Conservation (phyloP, 1,284 basidiomycete species). For the Ustilago shanxiensis region DNA sequence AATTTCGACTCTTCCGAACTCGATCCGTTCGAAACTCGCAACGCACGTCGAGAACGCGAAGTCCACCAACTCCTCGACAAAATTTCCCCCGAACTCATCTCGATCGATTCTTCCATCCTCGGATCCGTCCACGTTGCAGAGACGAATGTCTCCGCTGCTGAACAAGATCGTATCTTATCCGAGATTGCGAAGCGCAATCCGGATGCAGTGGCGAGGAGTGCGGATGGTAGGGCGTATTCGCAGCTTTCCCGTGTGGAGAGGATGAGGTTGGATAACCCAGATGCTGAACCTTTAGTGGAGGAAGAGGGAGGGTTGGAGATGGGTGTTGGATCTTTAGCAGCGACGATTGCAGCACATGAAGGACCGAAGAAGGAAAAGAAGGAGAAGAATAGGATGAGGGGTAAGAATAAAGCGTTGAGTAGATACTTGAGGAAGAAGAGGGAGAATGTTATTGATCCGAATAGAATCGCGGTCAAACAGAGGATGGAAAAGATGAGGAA, state of each 20-base stretch:
- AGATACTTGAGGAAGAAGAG: slow-evolving; percentile 65
- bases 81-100: slow-evolving; percentile 94
- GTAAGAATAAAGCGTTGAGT: slow-evolving; percentile 64
- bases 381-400: slow-evolving; percentile 64
- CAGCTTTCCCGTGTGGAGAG: slow-evolving; percentile 60
- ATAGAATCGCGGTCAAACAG: slow-evolving; percentile 51
- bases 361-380: slow-evolving; percentile 29
- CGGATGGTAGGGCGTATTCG: slow-evolving; percentile 65
- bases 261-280: slow-evolving; percentile 55
- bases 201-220: slow-evolving; percentile 35
- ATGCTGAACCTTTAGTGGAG: slow-evolving; percentile 11
- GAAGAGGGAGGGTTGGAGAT: slow-evolving; percentile 14
- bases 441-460: slow-evolving; percentile 66
- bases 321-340: slow-evolving; percentile 22
- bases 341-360: slow-evolving; percentile 29
- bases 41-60: slow-evolving; percentile 86
- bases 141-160: slow-evolving; percentile 79
- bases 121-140: slow-evolving; percentile 72
- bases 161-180: slow-evolving; percentile 72
- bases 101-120: slow-evolving; percentile 83
- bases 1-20: slow-evolving; percentile 94
- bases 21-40: slow-evolving; percentile 92
- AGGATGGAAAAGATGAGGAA: slow-evolving; percentile 48
- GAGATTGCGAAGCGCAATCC: slow-evolving; percentile 32
- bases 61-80: slow-evolving; percentile 92